Evolutionary conservation across 441 rosid species (phyloP), one percentile per base, ranked within the genome.

Genomic region (Adansonia madagascariensis): DNA sequence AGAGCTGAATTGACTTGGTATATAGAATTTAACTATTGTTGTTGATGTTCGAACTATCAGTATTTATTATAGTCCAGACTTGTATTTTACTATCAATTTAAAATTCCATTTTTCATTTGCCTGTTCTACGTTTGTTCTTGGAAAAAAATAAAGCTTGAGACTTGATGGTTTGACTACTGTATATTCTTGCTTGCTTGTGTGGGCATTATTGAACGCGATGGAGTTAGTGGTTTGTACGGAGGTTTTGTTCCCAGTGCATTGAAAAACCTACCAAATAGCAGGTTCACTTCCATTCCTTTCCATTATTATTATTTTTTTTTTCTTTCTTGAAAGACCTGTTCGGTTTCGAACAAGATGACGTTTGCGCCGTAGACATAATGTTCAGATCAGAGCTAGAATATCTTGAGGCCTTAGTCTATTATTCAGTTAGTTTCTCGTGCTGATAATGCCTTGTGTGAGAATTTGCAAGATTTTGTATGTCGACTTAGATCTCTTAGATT

Each of bases 221-320:
- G 99, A 83, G 84, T 90, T 15, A 74, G 88, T 66, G 99, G 98
- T 62, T 90, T 94, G 87, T 94, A 94, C 63, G 87, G 98, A 75
- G 99, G 98, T 31, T 94, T 96, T 81, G 79, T 96, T 57, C 95
- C 99, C 65, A 96, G 94, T 83, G 98, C 97, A 24, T 87, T 96
- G 79, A 96, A 96, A 89, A 94, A 44, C 88, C 91, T 96, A 78
- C 99, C 99, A 80, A 94, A 89, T 79, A 94, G 93, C 98, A 96
- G 98, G 99, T 94, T 79, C 62, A 1, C 72, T 11, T 24, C 44
- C 74, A 61, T 72, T 69, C 18, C 64, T 12, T 35, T 64, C 56
- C 20, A 41, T 67, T 9, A 0, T 31, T 31, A 41, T 67, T 9
- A 0, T 31, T 31, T 1, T 31, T 31, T 2, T 31, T 31, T 31